Conservation (phyloP, 495 filamentous ascomycete genomes). For the Penicillium crystallinum region DNA sequence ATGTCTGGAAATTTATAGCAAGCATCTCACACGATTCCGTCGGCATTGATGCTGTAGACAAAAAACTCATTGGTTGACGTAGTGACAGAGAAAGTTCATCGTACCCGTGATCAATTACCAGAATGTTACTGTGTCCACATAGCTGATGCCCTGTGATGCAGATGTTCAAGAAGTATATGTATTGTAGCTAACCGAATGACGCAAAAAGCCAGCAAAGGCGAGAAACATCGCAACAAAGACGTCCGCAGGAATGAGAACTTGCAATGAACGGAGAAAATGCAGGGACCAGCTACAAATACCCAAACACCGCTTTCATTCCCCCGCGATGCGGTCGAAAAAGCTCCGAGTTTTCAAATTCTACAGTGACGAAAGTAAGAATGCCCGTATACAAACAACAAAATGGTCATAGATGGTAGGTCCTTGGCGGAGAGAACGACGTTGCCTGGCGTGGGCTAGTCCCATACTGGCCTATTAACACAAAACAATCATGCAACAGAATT, state of each 20-base stretch:
- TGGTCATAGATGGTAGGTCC: neutral
- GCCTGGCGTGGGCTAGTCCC: neutral
- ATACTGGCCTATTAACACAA: neutral
- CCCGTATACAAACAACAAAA: neutral
- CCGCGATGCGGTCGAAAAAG: neutral
- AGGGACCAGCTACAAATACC: neutral
- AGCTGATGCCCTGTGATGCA: no score
- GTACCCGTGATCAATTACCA: no score
- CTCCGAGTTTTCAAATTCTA: neutral
- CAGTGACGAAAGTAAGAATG: neutral
- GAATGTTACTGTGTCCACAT: no score
- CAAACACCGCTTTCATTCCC: neutral
- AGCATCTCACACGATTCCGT: no score
- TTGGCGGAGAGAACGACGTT: neutral
- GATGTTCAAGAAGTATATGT: neutral
- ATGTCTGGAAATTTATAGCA: no score
- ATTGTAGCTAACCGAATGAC: neutral
- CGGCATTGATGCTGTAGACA: no score
- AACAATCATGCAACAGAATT: neutral
- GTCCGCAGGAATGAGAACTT: neutral
- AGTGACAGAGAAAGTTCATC: no score
- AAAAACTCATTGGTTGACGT: no score
- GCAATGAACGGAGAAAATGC: neutral
- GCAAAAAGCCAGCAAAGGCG: neutral
- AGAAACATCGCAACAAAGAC: neutral